Evolutionary conservation across 2,329 filamentous ascomycete genomes (phyloP).

Genomic region (Aspergillus sojae): DNA sequence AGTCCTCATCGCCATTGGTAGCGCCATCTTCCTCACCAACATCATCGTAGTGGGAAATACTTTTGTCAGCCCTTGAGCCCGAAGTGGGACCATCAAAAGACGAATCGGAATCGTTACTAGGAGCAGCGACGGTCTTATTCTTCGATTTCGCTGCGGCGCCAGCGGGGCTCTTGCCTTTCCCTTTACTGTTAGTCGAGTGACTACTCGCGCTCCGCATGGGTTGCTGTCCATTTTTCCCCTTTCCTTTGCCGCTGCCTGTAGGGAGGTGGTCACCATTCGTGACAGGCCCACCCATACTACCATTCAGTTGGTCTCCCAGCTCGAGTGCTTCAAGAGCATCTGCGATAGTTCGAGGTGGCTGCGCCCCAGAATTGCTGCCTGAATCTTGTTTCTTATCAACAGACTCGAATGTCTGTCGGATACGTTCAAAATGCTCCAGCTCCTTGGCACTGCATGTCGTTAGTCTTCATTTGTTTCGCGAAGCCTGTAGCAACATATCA

Average conservation of each 20-base stretch:
- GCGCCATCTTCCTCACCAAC: constrained; percentile 27
- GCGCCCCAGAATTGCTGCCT: constrained; percentile 9
- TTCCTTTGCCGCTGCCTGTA: constrained; percentile 33
- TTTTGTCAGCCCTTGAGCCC: constrained; percentile 3
- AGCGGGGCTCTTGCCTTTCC: constrained; percentile 23
- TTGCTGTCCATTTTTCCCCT: constrained; percentile 33
- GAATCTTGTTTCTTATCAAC: constrained; percentile 48
- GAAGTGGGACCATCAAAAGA: constrained; percentile 28
- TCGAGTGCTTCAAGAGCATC: constrained; percentile 42
- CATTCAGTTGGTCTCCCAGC: constrained; percentile 25
- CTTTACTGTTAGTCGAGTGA: constrained; percentile 33
- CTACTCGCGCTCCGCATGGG: constrained; percentile 32
- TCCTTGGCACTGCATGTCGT: constrained; percentile 71
- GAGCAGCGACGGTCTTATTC: constrained; percentile 37
- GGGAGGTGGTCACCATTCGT: constrained; percentile 29
- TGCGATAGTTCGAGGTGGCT: constrained; percentile 37
- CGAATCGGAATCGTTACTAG: constrained; percentile 36
- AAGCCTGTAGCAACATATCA: neutral
- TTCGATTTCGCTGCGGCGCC: constrained; percentile 25
- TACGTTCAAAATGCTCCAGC: constrained; percentile 84
- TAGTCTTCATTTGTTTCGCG: constrained; percentile 21
- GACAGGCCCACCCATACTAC: constrained; percentile 23
- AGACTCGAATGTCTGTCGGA: constrained; percentile 79
- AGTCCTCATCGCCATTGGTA: constrained; percentile 41
- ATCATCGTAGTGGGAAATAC: constrained; percentile 17